A percentile compares a stretch with the other conserved stretches of the same genome.
These are phyloP conservation scores for Sistotremastrum niveocremeum DNA, from an alignment of 768 basidiomycete species.

Conservation along the genomic window DNA sequence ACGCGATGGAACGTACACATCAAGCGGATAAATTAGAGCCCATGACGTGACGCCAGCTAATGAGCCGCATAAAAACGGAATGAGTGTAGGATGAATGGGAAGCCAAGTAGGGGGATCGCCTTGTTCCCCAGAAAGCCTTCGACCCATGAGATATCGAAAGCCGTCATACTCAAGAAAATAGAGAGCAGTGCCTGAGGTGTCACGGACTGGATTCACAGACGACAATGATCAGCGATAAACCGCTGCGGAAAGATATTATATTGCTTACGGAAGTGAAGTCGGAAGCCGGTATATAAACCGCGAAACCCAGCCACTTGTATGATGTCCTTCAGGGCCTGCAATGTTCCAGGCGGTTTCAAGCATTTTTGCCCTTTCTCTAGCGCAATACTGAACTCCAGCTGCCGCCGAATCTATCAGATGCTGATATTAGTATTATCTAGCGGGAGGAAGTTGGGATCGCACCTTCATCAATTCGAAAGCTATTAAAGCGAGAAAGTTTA, in stretches of 20 bases:
- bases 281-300: constrained; percentile 75
- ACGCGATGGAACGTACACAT: constrained; percentile 49
- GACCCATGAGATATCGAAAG: constrained; percentile 75
- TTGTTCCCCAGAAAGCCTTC: constrained; percentile 66
- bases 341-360: constrained; percentile 63
- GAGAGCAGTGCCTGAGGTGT: constrained; percentile 77
- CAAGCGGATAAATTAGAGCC: constrained; percentile 84
- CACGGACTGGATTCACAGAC: constrained; percentile 43
- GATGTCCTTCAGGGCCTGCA: constrained; percentile 71
- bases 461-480: constrained; percentile 97
- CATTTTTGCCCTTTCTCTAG: constrained; percentile 60
- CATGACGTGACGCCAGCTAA: constrained; percentile 70
- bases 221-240: background rate
- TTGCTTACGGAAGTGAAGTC: constrained; percentile 65
- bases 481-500: constrained; percentile 8
- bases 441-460: background rate
- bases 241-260: background rate
- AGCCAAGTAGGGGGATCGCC: constrained; percentile 75
- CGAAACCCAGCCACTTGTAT: constrained; percentile 44
- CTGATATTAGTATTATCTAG: background rate
- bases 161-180: constrained; percentile 94
- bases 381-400: constrained; percentile 86
- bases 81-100: constrained; percentile 62
- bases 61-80: constrained; percentile 87
- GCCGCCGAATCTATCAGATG: constrained; percentile 58